These are phyloP conservation scores for Jasminum sambac DNA, from an alignment of 257 asterid species.

Conservation along the genomic window DNA sequence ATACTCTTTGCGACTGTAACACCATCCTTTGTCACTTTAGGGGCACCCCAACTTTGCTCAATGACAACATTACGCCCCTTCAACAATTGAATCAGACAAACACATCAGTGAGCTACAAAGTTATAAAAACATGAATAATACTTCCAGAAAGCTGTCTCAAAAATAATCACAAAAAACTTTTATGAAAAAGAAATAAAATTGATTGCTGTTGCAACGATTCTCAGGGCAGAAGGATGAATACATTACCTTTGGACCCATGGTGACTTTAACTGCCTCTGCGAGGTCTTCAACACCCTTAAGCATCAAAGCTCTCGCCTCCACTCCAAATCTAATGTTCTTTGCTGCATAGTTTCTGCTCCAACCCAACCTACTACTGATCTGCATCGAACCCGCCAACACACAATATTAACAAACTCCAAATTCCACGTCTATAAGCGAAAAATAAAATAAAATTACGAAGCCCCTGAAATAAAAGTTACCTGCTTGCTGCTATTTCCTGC, in stretches of 20 bases:
- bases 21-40: conserved; percentile 64
- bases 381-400: conserved; percentile 7
- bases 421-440: neutral
- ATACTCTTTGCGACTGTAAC: conserved; percentile 53
- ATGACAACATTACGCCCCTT: conserved; percentile 54
- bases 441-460: neutral
- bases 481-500: conserved; percentile 38
- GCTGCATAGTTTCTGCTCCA: conserved; percentile 62
- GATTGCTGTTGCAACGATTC: neutral
- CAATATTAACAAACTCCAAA: neutral
- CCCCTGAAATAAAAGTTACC: conserved; percentile 17
- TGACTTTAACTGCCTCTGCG: conserved; percentile 62
- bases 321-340: conserved; percentile 61
- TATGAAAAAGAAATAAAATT: neutral
- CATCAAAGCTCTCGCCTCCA: conserved; percentile 60
- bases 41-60: conserved; percentile 61
- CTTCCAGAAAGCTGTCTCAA: too few relatives aligned
- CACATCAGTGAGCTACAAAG: neutral
- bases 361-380: conserved; percentile 43
- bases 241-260: conserved; percentile 66
- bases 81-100: conserved; percentile 1
- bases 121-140: neutral
- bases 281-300: conserved; percentile 67
- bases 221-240: neutral
- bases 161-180: neutral